Evolutionary conservation across 2,329 filamentous ascomycete genomes (phyloP).

Genomic region (Rhynchosporium graminicola): DNA sequence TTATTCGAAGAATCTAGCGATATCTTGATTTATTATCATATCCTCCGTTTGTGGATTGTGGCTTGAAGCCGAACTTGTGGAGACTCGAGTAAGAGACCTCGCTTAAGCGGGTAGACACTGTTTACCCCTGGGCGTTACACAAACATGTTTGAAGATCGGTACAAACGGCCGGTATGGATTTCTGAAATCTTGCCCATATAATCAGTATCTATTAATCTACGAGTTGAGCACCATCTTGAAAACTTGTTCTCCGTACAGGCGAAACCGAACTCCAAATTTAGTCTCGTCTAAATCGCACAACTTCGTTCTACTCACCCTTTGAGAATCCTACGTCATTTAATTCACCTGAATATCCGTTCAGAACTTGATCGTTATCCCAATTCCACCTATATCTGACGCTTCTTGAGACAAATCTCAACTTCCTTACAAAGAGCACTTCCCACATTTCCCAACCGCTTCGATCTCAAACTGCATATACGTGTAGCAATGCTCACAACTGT

Average conservation of each 20-base stretch:
- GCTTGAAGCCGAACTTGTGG: neutral
- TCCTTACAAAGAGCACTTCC: neutral
- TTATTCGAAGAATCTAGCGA: neutral
- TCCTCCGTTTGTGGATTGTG: neutral
- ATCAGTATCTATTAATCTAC: neutral
- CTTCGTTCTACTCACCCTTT: neutral
- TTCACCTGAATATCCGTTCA: neutral
- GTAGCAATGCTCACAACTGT: neutral
- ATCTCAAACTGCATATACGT: neutral
- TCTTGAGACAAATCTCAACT: neutral
- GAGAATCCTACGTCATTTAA: neutral
- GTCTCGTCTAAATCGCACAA: neutral
- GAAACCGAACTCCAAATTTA: neutral
- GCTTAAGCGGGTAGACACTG: slow-evolving; percentile 8
- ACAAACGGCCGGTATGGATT: slow-evolving; percentile 5
- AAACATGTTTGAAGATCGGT: neutral
- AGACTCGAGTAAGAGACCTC: neutral
- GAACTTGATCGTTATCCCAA: neutral
- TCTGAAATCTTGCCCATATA: neutral
- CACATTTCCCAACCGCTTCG: neutral
- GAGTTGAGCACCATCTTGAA: neutral
- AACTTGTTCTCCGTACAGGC: neutral
- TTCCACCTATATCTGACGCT: neutral
- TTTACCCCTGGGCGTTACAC: neutral
- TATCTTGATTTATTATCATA: neutral